Evolutionary conservation across 2,329 filamentous ascomycete genomes (phyloP), one percentile per base, ranked within the genome.

Genomic region (Pyrenophora tritici-repentis): DNA sequence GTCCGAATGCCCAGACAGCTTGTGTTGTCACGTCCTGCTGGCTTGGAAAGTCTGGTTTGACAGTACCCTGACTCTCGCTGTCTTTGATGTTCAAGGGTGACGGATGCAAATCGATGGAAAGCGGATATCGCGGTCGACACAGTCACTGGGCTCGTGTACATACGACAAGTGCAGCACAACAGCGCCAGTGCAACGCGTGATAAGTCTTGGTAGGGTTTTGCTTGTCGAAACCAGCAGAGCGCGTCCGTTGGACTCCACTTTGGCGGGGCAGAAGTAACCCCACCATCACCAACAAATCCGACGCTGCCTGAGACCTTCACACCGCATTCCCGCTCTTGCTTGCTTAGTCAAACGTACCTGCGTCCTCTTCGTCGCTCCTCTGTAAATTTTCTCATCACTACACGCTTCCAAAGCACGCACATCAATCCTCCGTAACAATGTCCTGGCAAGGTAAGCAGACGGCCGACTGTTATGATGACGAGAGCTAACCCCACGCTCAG

Each of bases 371-470:
- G 52, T 50, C 56, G 38, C 50, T 42, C 46, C 50, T 39, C 48
- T 40, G 38, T 53, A 42, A 50, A 50, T 44, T 46, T 55, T 43
- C 47, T 53, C 48, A 46, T 47, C 56, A 36, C 50, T 49, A 52
- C 53, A 53, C 54, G 55, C 65, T 65, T 58, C 54, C 35, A 44
- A 47, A 58, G 49, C 58, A 56, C 59, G 48, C 66, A 63, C 58
- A 61, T 47, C 55, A 58, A 59, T 61, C 65, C 60, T 62, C 61
- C 47, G 50, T 49, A 58, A 73, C 62, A 66, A 75, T 75, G 73
- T 75, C 73, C 70, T 75, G 73, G 73, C 73, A 75, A 75, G 72
- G 73, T 75, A 54, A 60, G 69, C 55, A 61, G 10, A 36, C 45
- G 56, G 49, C 53, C 43, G 44, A 56, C 42, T 46, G 48, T 9